A percentile compares a stretch with the other conserved stretches of the same genome.
phyloP scores from a whole-genome alignment of 768 basidiomycete species.

The Boletus reticuloceps region DNA sequence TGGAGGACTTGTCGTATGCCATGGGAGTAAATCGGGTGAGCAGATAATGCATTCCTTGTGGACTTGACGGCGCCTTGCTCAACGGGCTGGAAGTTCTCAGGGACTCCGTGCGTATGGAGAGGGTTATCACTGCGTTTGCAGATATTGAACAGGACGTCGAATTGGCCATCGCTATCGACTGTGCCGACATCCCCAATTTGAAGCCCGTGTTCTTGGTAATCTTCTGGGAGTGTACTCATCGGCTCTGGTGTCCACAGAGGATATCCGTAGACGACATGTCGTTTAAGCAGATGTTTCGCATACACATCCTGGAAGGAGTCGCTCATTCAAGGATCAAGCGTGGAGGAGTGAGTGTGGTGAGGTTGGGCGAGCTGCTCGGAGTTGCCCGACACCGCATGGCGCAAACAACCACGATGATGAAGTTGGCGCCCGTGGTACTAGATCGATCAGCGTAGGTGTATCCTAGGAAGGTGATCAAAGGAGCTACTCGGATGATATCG shows the following conservation, averaged over 20 bases:
- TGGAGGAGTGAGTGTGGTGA: too few relatives aligned
- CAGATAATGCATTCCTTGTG: neutral
- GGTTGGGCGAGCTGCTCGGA: too few relatives aligned
- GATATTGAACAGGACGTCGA: neutral
- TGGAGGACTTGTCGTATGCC: neutral
- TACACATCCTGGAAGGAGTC: neutral
- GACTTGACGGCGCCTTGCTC: neutral
- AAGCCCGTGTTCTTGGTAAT: neutral
- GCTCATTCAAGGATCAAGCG: neutral
- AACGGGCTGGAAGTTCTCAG: neutral
- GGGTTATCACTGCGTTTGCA: neutral
- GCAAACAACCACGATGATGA: too few relatives aligned
- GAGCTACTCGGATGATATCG: too few relatives aligned
- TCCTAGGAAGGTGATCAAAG: too few relatives aligned
- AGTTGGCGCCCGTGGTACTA: too few relatives aligned
- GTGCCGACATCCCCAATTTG: neutral
- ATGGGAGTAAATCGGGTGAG: neutral
- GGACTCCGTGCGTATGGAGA: neutral
- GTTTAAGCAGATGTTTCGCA: neutral
- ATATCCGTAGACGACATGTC: neutral
- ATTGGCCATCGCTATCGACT: neutral
- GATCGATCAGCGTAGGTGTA: too few relatives aligned
- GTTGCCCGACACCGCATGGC: too few relatives aligned
- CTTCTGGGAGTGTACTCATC: neutral
- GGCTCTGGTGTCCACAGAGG: slow-evolving; percentile 1